phyloP scores from a whole-genome alignment of 148 eudicot genomes.

The Tetragonia tetragonoides region DNA sequence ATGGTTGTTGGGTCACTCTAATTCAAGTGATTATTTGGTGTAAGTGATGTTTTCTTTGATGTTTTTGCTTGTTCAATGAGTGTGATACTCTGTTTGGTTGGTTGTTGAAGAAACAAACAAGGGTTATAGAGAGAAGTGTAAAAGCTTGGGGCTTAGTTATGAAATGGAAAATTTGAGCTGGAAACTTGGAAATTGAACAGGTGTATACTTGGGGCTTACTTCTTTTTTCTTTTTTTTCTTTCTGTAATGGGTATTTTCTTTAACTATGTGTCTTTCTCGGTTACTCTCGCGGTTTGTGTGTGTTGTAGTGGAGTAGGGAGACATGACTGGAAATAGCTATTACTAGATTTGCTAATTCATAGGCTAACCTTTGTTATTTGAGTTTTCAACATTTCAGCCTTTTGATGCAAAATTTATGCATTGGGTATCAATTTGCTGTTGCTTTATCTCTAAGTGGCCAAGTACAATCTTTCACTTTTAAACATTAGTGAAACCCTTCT shows the following conservation, averaged over 20 bases:
- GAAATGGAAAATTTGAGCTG: neutral
- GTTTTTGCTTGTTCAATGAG: conserved; percentile 9
- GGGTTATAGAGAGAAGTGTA: neutral
- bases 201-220: neutral
- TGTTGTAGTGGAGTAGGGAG: neutral
- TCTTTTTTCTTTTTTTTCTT: too few species aligned
- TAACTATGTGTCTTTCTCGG: neutral
- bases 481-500: conserved; percentile 8
- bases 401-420: neutral
- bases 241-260: neutral
- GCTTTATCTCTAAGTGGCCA: neutral
- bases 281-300: neutral
- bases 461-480: neutral
- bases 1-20: conserved; percentile 16
- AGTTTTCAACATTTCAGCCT: neutral
- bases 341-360: neutral
- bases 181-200: neutral
- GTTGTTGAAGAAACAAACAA: conserved; percentile 3
- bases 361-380: neutral
- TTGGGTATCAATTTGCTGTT: neutral
- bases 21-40: conserved; percentile 3
- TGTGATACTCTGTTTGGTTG: conserved; percentile 28
- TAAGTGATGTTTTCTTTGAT: neutral
- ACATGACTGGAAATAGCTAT: neutral
- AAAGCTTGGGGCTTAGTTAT: conserved; percentile 1